Conservation (phyloP, 1,284 basidiomycete species). For the Termitomyces sp. region DNA sequence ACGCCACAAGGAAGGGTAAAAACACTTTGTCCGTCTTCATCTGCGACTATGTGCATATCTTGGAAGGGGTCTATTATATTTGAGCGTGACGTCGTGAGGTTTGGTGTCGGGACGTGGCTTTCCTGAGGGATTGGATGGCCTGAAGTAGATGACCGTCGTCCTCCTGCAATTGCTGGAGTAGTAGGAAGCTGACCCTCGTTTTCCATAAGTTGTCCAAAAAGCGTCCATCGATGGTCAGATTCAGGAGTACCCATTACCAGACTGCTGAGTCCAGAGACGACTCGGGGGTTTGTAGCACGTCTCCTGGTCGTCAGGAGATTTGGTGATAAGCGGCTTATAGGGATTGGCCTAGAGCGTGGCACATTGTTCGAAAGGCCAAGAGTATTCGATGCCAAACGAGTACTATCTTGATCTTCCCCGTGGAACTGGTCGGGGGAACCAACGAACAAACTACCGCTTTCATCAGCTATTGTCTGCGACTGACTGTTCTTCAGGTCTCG, state of each 20-base stretch:
- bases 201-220: conserved; percentile 70
- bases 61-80: conserved; percentile 12
- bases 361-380: conserved; percentile 5
- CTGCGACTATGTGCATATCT: conserved; percentile 7
- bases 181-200: conserved; percentile 43
- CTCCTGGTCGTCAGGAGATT: conserved; percentile 12
- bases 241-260: conserved; percentile 13
- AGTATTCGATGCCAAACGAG: conserved; percentile 7
- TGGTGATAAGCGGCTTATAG: conserved; percentile 14
- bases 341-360: conserved; percentile 13
- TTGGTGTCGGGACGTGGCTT: neutral
- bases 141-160: conserved; percentile 14
- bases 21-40: conserved; percentile 3
- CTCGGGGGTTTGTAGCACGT: conserved; percentile 7
- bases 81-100: conserved; percentile 1
- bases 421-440: conserved; percentile 18
- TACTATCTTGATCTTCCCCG: conserved; percentile 6
- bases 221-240: conserved; percentile 49
- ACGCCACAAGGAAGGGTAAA: neutral
- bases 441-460: conserved; percentile 6
- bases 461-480: neutral
- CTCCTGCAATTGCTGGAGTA: conserved; percentile 14
- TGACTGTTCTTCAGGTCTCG: neutral
- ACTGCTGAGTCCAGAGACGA: conserved; percentile 13
- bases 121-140: conserved; percentile 3